Conservation (phyloP, 2,329 filamentous ascomycete genomes). For the Lojkania enalia region DNA sequence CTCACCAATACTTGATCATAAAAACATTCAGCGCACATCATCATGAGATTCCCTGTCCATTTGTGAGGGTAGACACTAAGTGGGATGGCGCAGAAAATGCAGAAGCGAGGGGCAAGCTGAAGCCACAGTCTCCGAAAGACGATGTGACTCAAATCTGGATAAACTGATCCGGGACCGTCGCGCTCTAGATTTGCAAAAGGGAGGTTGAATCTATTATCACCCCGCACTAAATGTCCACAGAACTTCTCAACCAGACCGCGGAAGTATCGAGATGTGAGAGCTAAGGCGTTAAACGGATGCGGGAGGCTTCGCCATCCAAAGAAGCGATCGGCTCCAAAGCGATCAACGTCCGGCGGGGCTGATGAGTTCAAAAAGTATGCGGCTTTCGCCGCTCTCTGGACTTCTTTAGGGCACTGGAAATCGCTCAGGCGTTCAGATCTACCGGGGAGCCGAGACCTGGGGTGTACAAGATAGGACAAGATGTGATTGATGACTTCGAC, state of each 20-base stretch:
- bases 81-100: slow-evolving; percentile 29
- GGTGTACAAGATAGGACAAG: slow-evolving; percentile 32
- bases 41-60: slow-evolving; percentile 19
- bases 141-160: slow-evolving; percentile 31
- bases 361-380: slow-evolving; percentile 22
- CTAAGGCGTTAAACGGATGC: slow-evolving; percentile 34
- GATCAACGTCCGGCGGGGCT: slow-evolving; percentile 25
- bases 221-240: slow-evolving; percentile 29
- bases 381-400: slow-evolving; percentile 24
- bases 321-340: slow-evolving; percentile 30
- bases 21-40: slow-evolving; percentile 33
- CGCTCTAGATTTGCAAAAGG: slow-evolving; percentile 27
- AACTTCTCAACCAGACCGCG: slow-evolving; percentile 28
- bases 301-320: slow-evolving; percentile 26
- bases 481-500: slow-evolving; percentile 34
- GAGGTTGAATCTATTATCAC: slow-evolving; percentile 36
- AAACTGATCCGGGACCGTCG: slow-evolving; percentile 22
- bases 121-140: slow-evolving; percentile 38
- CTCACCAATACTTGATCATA: slow-evolving; percentile 33
- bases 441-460: slow-evolving; percentile 33
- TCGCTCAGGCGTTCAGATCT: slow-evolving; percentile 33
- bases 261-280: slow-evolving; percentile 28
- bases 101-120: slow-evolving; percentile 31
- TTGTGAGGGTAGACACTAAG: slow-evolving; percentile 32
- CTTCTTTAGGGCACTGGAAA: slow-evolving; percentile 20